These are phyloP conservation scores for Capsicum pubescens DNA, from an alignment of 257 asterid genomes.

Conservation along the genomic window DNA sequence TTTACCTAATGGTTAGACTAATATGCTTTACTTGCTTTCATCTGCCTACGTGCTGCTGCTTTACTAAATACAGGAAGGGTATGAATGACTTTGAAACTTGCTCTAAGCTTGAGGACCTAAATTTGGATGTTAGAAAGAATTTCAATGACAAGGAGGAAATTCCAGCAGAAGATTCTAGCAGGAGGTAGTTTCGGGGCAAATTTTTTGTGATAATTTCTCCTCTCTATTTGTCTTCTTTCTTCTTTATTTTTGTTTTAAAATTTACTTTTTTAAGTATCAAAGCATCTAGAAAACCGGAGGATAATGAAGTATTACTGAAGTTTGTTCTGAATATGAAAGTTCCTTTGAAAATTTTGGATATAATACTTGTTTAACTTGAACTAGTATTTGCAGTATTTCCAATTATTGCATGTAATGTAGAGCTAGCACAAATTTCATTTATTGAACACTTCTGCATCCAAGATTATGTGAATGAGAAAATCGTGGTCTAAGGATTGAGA, in stretches of 20 bases:
- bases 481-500: neutral
- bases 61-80: slow-evolving; percentile 61
- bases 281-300: neutral
- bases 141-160: slow-evolving; percentile 50
- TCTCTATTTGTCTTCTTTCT: slow-evolving; percentile 13
- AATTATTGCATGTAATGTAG: neutral
- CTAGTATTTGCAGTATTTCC: slow-evolving; percentile 15
- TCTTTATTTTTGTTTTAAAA: neutral
- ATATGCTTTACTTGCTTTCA: slow-evolving; percentile 24
- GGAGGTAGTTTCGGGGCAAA: slow-evolving; percentile 56
- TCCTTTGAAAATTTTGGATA: neutral
- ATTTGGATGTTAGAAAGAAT: slow-evolving; percentile 74
- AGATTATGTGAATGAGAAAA: slow-evolving; percentile 19
- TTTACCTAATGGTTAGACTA: slow-evolving; percentile 15
- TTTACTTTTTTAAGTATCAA: neutral
- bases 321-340: neutral
- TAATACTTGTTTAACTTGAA: neutral
- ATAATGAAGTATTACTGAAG: neutral
- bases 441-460: neutral
- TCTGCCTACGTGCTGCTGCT: slow-evolving; percentile 34
- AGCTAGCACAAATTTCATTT: slow-evolving; percentile 3
- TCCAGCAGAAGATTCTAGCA: slow-evolving; percentile 50
- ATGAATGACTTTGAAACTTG: slow-evolving; percentile 75
- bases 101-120: slow-evolving; percentile 86
- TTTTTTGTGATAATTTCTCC: slow-evolving; percentile 35